Evolutionary conservation across 805 yeast genomes (phyloP).

Genomic region (Candida khao-thaluensis): DNA sequence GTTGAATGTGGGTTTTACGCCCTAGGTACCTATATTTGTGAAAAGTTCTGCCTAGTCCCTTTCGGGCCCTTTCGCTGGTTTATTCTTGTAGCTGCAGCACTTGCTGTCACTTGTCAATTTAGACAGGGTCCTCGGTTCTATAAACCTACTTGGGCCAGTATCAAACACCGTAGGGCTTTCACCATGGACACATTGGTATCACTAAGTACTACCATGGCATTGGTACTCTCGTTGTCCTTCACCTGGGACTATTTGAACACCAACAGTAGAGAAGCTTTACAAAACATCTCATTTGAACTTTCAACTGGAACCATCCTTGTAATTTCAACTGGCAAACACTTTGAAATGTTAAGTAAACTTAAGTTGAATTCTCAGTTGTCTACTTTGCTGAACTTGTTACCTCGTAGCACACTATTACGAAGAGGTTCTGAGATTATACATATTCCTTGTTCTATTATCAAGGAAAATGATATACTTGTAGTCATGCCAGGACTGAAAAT

Average conservation of each 20-base stretch:
- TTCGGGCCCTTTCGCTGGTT: slow-evolving; percentile 2
- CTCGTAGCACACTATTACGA: slow-evolving; percentile 6
- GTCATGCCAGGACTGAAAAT: slow-evolving; percentile 12
- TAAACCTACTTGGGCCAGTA: slow-evolving; percentile 10
- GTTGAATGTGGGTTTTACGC: slow-evolving; percentile 9
- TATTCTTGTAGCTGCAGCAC: slow-evolving; percentile 4
- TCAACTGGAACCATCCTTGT: slow-evolving; percentile 11
- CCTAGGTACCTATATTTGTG: neutral
- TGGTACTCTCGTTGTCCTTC: slow-evolving; percentile 7
- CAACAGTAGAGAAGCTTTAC: neutral
- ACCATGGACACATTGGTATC: slow-evolving; percentile 12
- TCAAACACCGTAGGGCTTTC: slow-evolving; percentile 8
- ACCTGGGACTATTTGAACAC: slow-evolving; percentile 3
- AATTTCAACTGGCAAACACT: slow-evolving; percentile 9
- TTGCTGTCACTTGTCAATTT: slow-evolving; percentile 6
- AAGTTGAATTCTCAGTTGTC: slow-evolving; percentile 10
- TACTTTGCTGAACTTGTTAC: slow-evolving; percentile 9
- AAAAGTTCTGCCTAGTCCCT: slow-evolving; percentile 5
- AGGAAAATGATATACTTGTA: slow-evolving; percentile 8
- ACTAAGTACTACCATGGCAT: slow-evolving; percentile 11
- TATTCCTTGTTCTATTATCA: slow-evolving; percentile 11
- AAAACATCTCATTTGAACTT: slow-evolving; percentile 10
- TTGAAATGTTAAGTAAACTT: slow-evolving; percentile 7
- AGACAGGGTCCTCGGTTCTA: slow-evolving; percentile 7
- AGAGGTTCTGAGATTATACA: slow-evolving; percentile 5